phyloP scores from a whole-genome alignment of 73 alveolate species.

The Paramecium bursaria region DNA sequence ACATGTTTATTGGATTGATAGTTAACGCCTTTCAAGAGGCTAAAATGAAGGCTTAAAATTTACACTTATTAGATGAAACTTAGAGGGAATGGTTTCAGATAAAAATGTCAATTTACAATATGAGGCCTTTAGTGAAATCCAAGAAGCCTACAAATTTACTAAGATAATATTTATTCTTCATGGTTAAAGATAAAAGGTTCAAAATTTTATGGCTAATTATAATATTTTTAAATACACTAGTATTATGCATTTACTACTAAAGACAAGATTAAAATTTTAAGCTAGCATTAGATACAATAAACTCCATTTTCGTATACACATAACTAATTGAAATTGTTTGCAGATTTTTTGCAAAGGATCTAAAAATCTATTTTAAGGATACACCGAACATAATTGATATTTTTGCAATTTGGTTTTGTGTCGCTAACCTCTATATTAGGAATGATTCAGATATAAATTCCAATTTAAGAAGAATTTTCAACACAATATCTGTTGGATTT shows the following conservation, averaged over 20 bases:
- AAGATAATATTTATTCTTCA: neutral
- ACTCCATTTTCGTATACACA: neutral
- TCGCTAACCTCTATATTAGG: constrained; percentile 22
- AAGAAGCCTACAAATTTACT: neutral
- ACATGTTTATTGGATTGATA: constrained; percentile 60
- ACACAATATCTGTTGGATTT: neutral
- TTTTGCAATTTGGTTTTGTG: constrained; percentile 35
- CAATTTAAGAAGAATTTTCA: constrained; percentile 5
- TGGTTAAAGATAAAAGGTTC: neutral
- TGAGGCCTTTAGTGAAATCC: constrained; percentile 49
- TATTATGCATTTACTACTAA: neutral
- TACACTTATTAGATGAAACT: constrained; percentile 32
- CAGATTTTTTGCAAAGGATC: constrained; percentile 22
- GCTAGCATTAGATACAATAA: constrained; percentile 17
- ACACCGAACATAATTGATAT: constrained; percentile 1
- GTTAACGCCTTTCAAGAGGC: constrained; percentile 59
- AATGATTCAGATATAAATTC: constrained; percentile 15
- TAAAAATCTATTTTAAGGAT: constrained; percentile 24
- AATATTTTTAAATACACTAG: constrained; percentile 18
- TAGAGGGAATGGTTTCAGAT: constrained; percentile 59
- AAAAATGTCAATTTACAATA: constrained; percentile 30
- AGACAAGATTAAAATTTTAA: neutral
- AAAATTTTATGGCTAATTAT: constrained; percentile 53
- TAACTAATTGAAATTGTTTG: constrained; percentile 8
- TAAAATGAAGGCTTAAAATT: constrained; percentile 39